phyloP scores from a whole-genome alignment of 768 basidiomycete species.

The Rhodosporidiobolus odoratus region DNA sequence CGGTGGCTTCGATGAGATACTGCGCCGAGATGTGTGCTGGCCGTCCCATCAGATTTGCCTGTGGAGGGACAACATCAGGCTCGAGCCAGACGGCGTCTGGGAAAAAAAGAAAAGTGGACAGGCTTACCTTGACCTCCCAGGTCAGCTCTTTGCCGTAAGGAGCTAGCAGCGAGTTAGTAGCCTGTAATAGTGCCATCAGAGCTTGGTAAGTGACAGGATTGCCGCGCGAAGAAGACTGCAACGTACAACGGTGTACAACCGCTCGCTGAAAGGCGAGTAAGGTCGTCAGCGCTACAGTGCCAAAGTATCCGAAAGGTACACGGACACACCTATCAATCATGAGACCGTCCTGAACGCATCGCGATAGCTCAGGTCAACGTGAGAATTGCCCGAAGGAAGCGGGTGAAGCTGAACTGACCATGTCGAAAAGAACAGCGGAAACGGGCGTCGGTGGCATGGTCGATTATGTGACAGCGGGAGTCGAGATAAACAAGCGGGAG shows the following conservation, averaged over 20 bases:
- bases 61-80: neutral
- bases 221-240: neutral
- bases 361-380: neutral
- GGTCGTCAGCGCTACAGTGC: neutral
- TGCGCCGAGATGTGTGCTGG: constrained; percentile 50
- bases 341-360: constrained; percentile 19
- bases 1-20: constrained; percentile 44
- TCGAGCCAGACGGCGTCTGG: neutral
- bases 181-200: neutral
- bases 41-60: constrained; percentile 27
- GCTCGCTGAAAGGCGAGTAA: constrained; percentile 3
- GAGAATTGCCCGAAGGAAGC: neutral
- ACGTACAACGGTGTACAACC: constrained; percentile 20
- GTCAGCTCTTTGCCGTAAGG: constrained; percentile 71
- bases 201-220: too few species aligned
- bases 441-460: constrained; percentile 14
- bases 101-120: neutral
- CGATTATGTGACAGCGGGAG: too few species aligned
- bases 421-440: constrained; percentile 34
- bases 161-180: constrained; percentile 64
- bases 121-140: constrained; percentile 60
- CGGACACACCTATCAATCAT: constrained; percentile 29
- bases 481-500: too few species aligned
- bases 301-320: rapidly evolving
- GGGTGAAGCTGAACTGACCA: constrained; percentile 7